Base-by-base conservation (phyloP, 2,329 filamentous ascomycete species). In the Fusarium pseudoanthophilum region DNA sequence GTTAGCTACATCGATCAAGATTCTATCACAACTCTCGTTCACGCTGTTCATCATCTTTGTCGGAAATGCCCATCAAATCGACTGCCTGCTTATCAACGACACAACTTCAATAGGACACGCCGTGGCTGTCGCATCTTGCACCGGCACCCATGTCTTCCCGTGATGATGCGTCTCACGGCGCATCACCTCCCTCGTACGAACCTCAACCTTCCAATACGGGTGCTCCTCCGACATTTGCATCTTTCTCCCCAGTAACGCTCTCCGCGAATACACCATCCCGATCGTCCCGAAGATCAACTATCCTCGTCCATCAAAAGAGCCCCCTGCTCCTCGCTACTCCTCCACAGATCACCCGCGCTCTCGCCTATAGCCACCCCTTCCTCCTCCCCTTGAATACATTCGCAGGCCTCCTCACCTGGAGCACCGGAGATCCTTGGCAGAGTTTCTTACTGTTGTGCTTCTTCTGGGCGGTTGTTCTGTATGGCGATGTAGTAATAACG, bases 301-400 rank as follows among this genome's bases (percentile, higher is more conserved):
- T 99, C 76, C 91, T 98, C 76, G 95, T 99, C 26, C 95, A 98
- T 83, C 95, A 97, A 82, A 99, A 98, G 84, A 97, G 94, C 21
- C 96, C 96, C 16, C 84, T 99, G 51, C 88, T 99, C 24, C 92
- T 97, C 67, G 95, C 95, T 21, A 99, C 96, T 15, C 96, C 96
- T 48, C 96, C 96, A 4, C 94, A 97, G 80, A 92, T 99, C 80
- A 99, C 96, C 5, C 91, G 96, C 76, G 95, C 95, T 20, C 88
- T 99, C 68, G 95, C 95, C 73, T 98, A 98, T 81, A 97, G 95
- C 72, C 95, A 99, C 80, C 95, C 96, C 0, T 98, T 98, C 80
- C 87, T 99, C 13, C 86, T 97, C 13, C 95, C 95, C 11, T 85
- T 98, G 64, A 98, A 98, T 81, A 93, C 92, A 79, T 83, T 97